phyloP scores from a whole-genome alignment of 1,284 basidiomycete genomes.

The Cutaneotrichosporon sp. region DNA sequence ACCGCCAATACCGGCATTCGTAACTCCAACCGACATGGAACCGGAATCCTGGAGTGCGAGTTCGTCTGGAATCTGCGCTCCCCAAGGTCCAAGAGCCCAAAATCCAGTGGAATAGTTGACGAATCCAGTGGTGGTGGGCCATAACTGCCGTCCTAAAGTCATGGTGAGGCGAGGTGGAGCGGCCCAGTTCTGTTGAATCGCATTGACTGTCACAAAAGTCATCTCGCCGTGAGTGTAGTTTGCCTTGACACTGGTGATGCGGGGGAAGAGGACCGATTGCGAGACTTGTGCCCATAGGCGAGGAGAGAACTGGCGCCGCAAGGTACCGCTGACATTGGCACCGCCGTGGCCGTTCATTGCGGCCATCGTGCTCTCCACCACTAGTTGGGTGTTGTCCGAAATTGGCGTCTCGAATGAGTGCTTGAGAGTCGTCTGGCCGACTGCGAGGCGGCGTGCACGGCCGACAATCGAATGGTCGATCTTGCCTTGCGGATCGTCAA shows the following conservation, averaged over 20 bases:
- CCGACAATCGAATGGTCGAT: constrained; percentile 40
- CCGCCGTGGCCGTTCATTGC: constrained; percentile 52
- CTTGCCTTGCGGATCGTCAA: constrained; percentile 35
- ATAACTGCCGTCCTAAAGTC: constrained; percentile 54
- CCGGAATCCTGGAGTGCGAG: constrained; percentile 50
- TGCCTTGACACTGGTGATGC: constrained; percentile 52
- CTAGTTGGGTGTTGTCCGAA: constrained; percentile 41
- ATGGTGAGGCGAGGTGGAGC: constrained; percentile 54
- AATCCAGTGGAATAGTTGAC: constrained; percentile 54
- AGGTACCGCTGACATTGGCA: constrained; percentile 56
- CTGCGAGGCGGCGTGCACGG: constrained; percentile 36
- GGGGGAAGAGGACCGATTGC: constrained; percentile 54
- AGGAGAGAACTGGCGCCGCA: constrained; percentile 57
- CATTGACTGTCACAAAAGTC: constrained; percentile 52
- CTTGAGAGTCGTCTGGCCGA: constrained; percentile 46
- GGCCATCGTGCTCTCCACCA: constrained; percentile 52
- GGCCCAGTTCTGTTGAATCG: constrained; percentile 38
- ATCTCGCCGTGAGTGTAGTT: constrained; percentile 55
- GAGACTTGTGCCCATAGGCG: constrained; percentile 50
- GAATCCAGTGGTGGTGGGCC: constrained; percentile 50
- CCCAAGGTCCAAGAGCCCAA: constrained; percentile 55
- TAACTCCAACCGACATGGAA: constrained; percentile 52
- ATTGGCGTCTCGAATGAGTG: constrained; percentile 53
- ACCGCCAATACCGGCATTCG: constrained; percentile 33
- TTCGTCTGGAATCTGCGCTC: constrained; percentile 32